Conservation (phyloP, 768 basidiomycete species). For the Aureoboletus auriporus region DNA sequence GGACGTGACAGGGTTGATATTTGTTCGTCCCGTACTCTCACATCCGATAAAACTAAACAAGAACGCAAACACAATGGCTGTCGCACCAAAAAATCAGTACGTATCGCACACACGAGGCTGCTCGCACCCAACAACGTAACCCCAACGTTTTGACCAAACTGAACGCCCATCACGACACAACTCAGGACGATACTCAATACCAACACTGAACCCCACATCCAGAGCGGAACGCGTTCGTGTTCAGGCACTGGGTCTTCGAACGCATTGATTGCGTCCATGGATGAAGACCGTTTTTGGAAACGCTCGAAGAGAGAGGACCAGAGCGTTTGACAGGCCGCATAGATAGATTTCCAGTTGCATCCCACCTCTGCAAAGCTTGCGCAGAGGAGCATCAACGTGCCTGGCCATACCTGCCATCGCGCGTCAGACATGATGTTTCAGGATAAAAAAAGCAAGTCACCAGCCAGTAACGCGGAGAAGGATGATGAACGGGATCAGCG, state of each 20-base stretch:
- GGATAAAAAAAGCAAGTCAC: constrained; percentile 1
- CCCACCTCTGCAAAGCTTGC: constrained; percentile 32
- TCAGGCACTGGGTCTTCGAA: constrained; percentile 49
- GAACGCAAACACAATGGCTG: constrained; percentile 53
- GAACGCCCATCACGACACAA: constrained; percentile 49
- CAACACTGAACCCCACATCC: constrained; percentile 55
- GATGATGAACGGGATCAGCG: constrained; percentile 37
- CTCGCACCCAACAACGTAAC: constrained; percentile 21
- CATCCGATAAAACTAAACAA: constrained; percentile 67
- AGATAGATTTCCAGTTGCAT: constrained; percentile 23
- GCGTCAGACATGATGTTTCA: neutral
- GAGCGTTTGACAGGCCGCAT: neutral
- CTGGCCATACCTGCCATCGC: constrained; percentile 21
- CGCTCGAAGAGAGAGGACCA: too few species aligned
- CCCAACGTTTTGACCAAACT: constrained; percentile 50
- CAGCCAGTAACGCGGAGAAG: constrained; percentile 60
- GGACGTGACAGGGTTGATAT: constrained; percentile 59
- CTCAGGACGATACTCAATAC: constrained; percentile 44
- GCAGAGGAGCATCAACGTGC: constrained; percentile 49
- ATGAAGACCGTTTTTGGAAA: neutral
- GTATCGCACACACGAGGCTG: neutral
- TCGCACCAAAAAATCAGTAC: neutral
- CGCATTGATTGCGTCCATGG: neutral
- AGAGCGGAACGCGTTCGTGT: constrained; percentile 51
- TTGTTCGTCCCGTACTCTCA: constrained; percentile 55